These are phyloP conservation scores for Pseudogymnoascus sp. DNA, from an alignment of 2,329 filamentous ascomycete genomes.

Conservation along the genomic window DNA sequence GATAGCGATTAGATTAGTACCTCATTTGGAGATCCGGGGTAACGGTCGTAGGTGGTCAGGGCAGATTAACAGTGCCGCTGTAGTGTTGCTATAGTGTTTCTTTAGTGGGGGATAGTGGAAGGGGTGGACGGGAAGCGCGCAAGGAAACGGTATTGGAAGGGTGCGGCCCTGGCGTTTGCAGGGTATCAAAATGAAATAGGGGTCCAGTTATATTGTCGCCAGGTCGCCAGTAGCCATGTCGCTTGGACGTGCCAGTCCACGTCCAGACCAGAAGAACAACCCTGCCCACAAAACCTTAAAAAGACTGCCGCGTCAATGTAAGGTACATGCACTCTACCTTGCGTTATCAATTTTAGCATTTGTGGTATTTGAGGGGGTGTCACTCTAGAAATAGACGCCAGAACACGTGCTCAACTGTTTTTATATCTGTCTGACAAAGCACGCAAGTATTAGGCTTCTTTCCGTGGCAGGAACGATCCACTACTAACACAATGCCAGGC, in stretches of 20 bases:
- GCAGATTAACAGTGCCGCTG: constrained; percentile 2
- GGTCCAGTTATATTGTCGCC: constrained; percentile 4
- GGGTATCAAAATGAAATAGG: neutral
- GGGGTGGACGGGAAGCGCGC: neutral
- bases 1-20: constrained; percentile 4
- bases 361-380: neutral
- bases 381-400: neutral
- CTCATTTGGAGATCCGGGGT: constrained; percentile 1
- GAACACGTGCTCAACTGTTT: neutral
- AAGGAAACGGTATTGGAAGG: neutral
- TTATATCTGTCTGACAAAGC: neutral
- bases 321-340: constrained; percentile 7
- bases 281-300: constrained; percentile 7
- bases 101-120: neutral
- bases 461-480: neutral
- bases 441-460: neutral
- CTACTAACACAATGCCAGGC: neutral
- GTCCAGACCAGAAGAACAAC: neutral
- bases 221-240: neutral
- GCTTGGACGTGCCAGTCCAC: neutral
- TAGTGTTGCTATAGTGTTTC: neutral
- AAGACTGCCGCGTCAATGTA: constrained; percentile 2
- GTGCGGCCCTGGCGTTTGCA: neutral
- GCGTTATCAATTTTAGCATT: constrained; percentile 6
- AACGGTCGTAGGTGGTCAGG: neutral